These are phyloP conservation scores for Salix suchowensis DNA, from an alignment of 345 rosid genomes.

Conservation along the genomic window DNA sequence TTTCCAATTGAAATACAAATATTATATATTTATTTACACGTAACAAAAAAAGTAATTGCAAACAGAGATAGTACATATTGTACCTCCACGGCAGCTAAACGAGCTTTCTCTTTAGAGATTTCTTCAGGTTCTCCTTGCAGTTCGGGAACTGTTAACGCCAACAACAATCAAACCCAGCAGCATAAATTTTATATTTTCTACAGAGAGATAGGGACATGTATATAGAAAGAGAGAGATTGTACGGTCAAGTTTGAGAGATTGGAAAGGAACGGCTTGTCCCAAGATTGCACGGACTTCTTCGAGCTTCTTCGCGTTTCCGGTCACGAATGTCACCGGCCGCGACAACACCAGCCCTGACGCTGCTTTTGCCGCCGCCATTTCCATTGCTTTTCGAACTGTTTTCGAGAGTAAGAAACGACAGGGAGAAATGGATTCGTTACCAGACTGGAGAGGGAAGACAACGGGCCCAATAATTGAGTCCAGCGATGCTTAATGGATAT, in stretches of 20 bases:
- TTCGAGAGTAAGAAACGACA: not conserved
- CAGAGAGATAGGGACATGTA: constrained; percentile 1
- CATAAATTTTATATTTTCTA: not conserved
- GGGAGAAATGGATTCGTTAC: not conserved
- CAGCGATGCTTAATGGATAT: not conserved
- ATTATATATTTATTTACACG: not conserved
- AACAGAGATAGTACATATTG: too few species aligned
- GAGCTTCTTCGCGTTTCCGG: constrained; percentile 91
- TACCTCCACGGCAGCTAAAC: constrained; percentile 80
- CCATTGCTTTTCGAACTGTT: not conserved
- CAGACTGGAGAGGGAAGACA: too few species aligned
- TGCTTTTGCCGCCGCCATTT: constrained; percentile 45
- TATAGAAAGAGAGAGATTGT: constrained; percentile 5
- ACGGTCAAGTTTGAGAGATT: constrained; percentile 85
- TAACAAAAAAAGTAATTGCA: not conserved
- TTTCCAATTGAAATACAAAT: constrained; percentile 1
- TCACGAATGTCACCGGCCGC: constrained; percentile 89
- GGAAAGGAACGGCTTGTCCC: constrained; percentile 78
- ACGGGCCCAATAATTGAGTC: not conserved
- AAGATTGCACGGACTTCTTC: constrained; percentile 87
- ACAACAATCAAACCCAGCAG: not conserved
- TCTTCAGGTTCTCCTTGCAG: constrained; percentile 91
- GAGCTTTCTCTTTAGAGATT: constrained; percentile 89
- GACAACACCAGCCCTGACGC: constrained; percentile 35
- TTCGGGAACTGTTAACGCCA: constrained; percentile 59